Conservation (phyloP, 73 alveolate species). For the Halteria grandinella region DNA sequence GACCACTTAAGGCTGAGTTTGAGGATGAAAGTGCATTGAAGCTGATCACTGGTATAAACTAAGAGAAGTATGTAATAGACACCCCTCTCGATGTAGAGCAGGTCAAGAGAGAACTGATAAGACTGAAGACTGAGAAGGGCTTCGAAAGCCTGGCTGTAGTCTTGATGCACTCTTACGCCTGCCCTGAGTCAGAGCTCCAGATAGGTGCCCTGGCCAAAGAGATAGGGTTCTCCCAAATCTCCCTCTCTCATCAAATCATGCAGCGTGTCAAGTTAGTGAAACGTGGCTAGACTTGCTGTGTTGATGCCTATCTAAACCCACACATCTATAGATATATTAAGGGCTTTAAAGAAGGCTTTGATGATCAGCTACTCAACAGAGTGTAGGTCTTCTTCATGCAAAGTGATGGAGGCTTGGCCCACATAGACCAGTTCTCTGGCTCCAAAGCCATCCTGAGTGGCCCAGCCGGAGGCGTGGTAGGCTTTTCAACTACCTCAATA, state of each 20-base stretch:
- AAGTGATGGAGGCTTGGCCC: conserved; percentile 91
- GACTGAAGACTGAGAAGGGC: conserved; percentile 53
- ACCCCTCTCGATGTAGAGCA: conserved; percentile 49
- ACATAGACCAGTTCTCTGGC: conserved; percentile 71
- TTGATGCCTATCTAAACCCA: conserved; percentile 90
- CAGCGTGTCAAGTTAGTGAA: conserved; percentile 76
- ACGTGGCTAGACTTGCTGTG: conserved; percentile 81
- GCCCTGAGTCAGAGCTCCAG: conserved; percentile 62
- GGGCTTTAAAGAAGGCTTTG: conserved; percentile 70
- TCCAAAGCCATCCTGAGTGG: conserved; percentile 87
- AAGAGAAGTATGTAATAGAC: conserved; percentile 59
- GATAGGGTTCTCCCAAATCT: conserved; percentile 74
- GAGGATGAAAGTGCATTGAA: conserved; percentile 13
- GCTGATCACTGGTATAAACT: conserved; percentile 63
- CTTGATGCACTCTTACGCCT: conserved; percentile 79
- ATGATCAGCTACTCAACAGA: conserved; percentile 52
- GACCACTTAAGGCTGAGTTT: conserved; percentile 50
- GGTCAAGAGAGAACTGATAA: conserved; percentile 44
- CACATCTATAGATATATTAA: conserved; percentile 65
- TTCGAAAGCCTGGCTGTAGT: conserved; percentile 76
- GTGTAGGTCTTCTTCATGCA: conserved; percentile 78
- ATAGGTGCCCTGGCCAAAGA: conserved; percentile 70
- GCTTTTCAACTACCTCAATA: conserved; percentile 58
- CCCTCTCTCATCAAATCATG: conserved; percentile 76
- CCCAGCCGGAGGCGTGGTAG: conserved; percentile 96